Conservation (phyloP, 1,139 yeast species). For the Geotrichum bryndzae region DNA sequence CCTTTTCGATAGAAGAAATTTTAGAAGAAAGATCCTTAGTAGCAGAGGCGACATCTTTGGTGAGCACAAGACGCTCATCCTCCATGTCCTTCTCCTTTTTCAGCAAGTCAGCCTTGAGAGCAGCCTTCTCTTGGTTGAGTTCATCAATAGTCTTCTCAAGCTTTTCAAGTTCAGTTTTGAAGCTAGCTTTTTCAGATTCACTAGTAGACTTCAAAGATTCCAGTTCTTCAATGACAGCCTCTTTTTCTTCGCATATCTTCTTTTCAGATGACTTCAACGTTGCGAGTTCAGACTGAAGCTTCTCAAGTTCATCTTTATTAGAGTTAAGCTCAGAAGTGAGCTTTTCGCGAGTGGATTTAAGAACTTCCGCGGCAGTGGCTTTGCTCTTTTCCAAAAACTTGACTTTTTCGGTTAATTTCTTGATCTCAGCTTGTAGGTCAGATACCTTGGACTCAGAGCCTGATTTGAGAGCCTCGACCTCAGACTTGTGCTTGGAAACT, state of each 20-base stretch:
- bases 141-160: conserved; percentile 9
- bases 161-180: conserved; percentile 9
- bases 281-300: conserved; percentile 9
- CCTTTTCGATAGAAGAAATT: conserved; percentile 18
- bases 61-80: conserved; percentile 17
- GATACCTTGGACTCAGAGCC: background rate
- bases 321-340: conserved; percentile 12
- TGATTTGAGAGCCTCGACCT: background rate
- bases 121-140: conserved; percentile 12
- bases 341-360: conserved; percentile 12
- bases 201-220: conserved; percentile 6
- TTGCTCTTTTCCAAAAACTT: conserved; percentile 7
- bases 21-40: conserved; percentile 19
- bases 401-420: conserved; percentile 9
- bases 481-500: conserved; percentile 2
- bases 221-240: conserved; percentile 9
- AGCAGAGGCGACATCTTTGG: conserved; percentile 21
- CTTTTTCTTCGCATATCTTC: conserved; percentile 5
- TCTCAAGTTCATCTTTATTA: conserved; percentile 15
- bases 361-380: conserved; percentile 8
- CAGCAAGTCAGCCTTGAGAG: conserved; percentile 7
- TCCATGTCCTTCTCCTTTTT: conserved; percentile 16
- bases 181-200: conserved; percentile 6
- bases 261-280: background rate
- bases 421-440: conserved; percentile 11